Percentiles rank a stretch among this genome's conserved stretches.
These are phyloP conservation scores for Voacanga thouarsii DNA, from an alignment of 257 asterid genomes.

Conservation along the genomic window DNA sequence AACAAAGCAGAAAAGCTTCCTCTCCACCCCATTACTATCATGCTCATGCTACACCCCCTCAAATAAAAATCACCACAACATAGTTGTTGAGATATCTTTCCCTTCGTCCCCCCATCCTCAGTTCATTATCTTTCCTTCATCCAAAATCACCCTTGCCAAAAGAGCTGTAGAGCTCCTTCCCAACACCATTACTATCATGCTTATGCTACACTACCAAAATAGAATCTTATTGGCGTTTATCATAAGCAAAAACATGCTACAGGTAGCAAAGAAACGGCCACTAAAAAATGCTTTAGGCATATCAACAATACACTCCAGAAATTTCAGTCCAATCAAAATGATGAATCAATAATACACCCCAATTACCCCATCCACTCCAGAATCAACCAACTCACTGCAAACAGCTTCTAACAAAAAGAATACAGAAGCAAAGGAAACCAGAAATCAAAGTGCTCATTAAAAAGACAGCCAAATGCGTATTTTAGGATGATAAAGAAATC, in stretches of 20 bases:
- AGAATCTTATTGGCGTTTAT: background rate
- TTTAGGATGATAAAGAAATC: no score
- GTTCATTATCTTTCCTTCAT: background rate
- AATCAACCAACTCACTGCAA: no score
- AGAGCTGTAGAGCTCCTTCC: background rate
- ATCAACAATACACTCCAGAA: no score
- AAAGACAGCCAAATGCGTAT: no score
- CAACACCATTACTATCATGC: background rate
- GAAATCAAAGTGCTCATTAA: no score
- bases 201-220: background rate
- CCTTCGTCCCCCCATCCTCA: background rate
- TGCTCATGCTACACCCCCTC: background rate
- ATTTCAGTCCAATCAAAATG: no score
- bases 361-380: no score
- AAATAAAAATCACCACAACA: background rate
- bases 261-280: background rate
- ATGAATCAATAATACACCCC: no score
- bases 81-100: background rate
- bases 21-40: no score
- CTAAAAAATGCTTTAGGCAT: background rate
- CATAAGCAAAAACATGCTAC: background rate
- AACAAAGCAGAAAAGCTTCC: background rate
- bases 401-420: no score
- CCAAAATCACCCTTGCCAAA: background rate
- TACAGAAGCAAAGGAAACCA: no score